Evolutionary conservation across 306 rosid species (phyloP).

Genomic region (Bauhinia variegata): DNA sequence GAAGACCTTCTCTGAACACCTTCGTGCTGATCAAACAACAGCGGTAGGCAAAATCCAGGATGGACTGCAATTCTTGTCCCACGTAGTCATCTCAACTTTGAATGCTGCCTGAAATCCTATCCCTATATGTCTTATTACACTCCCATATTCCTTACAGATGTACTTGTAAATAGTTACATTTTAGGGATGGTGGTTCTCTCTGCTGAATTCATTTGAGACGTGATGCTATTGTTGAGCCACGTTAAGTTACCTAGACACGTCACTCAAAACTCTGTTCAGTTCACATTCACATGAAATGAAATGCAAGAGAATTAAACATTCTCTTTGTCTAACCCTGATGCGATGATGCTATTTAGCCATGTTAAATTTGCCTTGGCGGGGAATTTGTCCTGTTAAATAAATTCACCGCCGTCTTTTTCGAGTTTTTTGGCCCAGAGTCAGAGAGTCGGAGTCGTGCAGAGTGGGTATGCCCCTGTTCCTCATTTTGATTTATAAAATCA

Average conservation of each 20-base stretch:
- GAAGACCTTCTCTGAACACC: slow-evolving; percentile 62
- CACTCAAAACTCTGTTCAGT: background rate
- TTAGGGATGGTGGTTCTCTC: slow-evolving; percentile 2
- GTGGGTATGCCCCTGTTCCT: no score
- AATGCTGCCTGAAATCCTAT: slow-evolving; percentile 54
- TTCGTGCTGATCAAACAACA: slow-evolving; percentile 68
- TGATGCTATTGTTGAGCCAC: background rate
- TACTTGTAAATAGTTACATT: slow-evolving; percentile 35
- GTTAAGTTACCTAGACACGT: background rate
- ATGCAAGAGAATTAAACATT: background rate
- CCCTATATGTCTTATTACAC: no score
- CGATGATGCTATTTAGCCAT: no score
- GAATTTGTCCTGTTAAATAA: no score
- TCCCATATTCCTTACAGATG: no score
- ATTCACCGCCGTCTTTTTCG: no score
- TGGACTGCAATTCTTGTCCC: slow-evolving; percentile 75
- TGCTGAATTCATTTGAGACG: slow-evolving; percentile 1
- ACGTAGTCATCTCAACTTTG: slow-evolving; percentile 80
- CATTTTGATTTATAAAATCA: no score
- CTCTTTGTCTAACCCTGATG: background rate
- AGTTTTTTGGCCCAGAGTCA: no score
- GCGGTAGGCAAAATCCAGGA: slow-evolving; percentile 84
- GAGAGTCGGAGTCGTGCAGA: no score
- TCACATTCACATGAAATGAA: background rate
- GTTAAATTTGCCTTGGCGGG: no score